Conservation (phyloP, 192 early-diverging fungal species). For the Anaeromyces robustus region DNA sequence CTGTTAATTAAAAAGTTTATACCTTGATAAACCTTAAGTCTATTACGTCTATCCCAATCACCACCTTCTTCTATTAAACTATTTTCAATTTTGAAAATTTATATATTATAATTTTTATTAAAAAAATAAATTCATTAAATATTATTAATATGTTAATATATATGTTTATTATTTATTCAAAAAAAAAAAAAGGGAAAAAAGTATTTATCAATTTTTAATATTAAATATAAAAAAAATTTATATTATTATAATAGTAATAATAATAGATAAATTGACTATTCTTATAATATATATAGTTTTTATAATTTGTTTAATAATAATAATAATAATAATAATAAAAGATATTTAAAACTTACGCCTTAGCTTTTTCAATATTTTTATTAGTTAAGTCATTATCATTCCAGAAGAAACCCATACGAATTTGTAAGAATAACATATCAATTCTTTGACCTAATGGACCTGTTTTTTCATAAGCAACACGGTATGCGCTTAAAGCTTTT, state of each 20-base stretch:
- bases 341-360: constrained; percentile 27
- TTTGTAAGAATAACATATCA: constrained; percentile 80
- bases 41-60: constrained; percentile 98
- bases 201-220: too few species aligned
- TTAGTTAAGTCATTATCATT: constrained; percentile 62
- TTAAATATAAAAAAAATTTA: too few species aligned
- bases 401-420: constrained; percentile 91
- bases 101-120: background rate
- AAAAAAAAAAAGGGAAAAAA: too few species aligned
- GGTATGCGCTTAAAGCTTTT: constrained; percentile 69
- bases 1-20: constrained; percentile 83
- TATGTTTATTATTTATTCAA: too few species aligned
- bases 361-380: constrained; percentile 66
- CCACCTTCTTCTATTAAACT: constrained; percentile 95
- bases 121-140: background rate
- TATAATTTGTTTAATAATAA: background rate
- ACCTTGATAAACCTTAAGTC: constrained; percentile 91
- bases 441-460: constrained; percentile 83
- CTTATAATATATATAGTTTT: too few species aligned
- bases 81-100: background rate
- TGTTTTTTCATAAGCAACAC: constrained; percentile 68
- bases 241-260: too few species aligned
- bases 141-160: too few species aligned
- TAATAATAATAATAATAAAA: constrained; percentile 11
- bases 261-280: too few species aligned